Percentiles rank a stretch among this genome's conserved stretches.
Evolutionary conservation across 495 filamentous ascomycete species (phyloP).

Genomic region (Penicillium maclennaniae): DNA sequence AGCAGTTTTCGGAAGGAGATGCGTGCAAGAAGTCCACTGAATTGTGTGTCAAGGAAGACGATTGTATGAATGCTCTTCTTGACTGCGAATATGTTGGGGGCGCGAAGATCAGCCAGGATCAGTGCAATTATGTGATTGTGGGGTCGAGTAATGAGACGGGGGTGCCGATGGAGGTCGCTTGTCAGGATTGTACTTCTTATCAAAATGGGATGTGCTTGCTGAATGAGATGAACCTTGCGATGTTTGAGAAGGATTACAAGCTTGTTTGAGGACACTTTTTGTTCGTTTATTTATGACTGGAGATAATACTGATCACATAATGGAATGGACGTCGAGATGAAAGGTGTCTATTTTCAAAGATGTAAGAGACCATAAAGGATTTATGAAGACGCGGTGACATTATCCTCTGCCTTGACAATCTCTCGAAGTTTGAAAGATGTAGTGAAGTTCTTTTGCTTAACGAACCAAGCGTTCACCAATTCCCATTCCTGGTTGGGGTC

Average conservation of each 20-base stretch:
- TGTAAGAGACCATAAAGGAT: not conserved
- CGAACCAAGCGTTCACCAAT: constrained; percentile 18
- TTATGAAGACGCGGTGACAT: not conserved
- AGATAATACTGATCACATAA: not conserved
- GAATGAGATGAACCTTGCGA: not conserved
- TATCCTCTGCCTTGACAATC: constrained; percentile 5
- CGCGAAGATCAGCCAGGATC: not conserved
- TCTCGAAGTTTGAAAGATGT: constrained; percentile 10
- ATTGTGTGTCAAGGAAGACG: not conserved
- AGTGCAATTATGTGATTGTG: not conserved
- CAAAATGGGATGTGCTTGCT: not conserved
- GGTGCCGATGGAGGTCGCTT: not conserved
- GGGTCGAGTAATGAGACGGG: not conserved
- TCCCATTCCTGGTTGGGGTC: constrained; percentile 22
- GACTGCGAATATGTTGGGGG: not conserved
- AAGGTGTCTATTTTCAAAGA: not conserved
- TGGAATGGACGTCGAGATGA: not conserved
- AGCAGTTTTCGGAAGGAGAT: not conserved
- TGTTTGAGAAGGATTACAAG: not conserved
- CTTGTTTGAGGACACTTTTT: not conserved
- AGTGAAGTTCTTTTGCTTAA: constrained; percentile 15
- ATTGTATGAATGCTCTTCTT: not conserved
- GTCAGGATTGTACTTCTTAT: not conserved
- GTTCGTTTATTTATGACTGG: not conserved
- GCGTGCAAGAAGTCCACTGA: not conserved